Evolutionary conservation across 495 filamentous ascomycete genomes (phyloP).

Genomic region (Penicillium riverlandense): DNA sequence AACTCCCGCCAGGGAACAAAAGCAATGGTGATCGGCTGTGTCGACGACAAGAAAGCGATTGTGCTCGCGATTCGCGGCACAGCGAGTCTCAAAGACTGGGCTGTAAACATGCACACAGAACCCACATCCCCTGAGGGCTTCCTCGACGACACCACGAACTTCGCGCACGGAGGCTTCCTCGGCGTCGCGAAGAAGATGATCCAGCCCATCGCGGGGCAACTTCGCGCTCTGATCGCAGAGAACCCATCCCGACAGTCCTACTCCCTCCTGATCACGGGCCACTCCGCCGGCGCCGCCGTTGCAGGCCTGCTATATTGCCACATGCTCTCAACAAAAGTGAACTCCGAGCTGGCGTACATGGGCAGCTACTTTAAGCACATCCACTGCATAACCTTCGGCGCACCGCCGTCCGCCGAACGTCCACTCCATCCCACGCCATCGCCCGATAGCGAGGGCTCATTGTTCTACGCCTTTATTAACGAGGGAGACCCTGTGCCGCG

Average conservation of each 20-base stretch:
- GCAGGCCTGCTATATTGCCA: constrained; percentile 71
- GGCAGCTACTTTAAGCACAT: constrained; percentile 62
- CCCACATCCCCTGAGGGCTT: constrained; percentile 59
- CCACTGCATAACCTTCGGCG: constrained; percentile 77
- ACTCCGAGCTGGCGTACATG: constrained; percentile 59
- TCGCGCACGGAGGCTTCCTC: constrained; percentile 72
- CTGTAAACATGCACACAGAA: constrained; percentile 63
- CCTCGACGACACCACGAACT: constrained; percentile 66
- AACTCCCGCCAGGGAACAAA: constrained; percentile 69
- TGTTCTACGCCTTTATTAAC: constrained; percentile 74
- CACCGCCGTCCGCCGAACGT: constrained; percentile 64
- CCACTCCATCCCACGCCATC: constrained; percentile 51
- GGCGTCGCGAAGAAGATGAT: constrained; percentile 69
- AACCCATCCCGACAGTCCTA: constrained; percentile 56
- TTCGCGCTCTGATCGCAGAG: constrained; percentile 60
- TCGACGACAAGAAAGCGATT: constrained; percentile 68
- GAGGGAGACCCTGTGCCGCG: constrained; percentile 76
- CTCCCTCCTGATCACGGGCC: constrained; percentile 73
- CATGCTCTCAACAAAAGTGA: constrained; percentile 49
- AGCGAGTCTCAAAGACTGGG: constrained; percentile 75
- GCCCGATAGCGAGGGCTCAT: constrained; percentile 42
- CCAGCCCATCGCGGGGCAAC: constrained; percentile 57
- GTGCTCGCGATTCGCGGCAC: constrained; percentile 76
- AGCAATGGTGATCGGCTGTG: constrained; percentile 74
- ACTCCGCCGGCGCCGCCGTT: constrained; percentile 77